Evolutionary conservation across 495 filamentous ascomycete species (phyloP), one percentile per base, ranked within the genome.

Genomic region (Lepraria neglecta): DNA sequence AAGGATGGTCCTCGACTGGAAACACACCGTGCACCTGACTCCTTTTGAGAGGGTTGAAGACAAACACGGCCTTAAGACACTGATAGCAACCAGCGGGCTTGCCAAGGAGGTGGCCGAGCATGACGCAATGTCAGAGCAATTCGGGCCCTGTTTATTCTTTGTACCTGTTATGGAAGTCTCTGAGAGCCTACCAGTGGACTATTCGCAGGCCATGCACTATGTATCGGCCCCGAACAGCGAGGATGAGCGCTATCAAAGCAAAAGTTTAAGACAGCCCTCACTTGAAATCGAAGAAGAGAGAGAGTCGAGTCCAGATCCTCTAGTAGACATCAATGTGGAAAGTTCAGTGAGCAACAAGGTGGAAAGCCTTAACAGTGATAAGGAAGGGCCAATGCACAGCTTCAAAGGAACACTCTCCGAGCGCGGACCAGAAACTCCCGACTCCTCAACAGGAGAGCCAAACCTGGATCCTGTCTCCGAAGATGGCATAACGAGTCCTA

Each of bases 71-170:
- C 47, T 50, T 50, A 24, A 28, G 28, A 50, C 19, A 28, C 27
- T 50, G 47, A 24, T 50, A 50, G 47, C 47, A 28, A 50, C 47
- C 11, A 50, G 47, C 24, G 47, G 47, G 47, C 24, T 50, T 14
- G 47, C 47, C 24, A 28, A 12, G 11, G 10, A 30, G 3, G 10
- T 14, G 3, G 15, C 11, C 5, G 10, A 27, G 24, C 47, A 31
- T 5, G 11, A 50, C 4, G 24, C 47, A 15, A 50, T 15, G 0
- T 50, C 47, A 50, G 47, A 27, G 2, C 21, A 4, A 15, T 28
- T 6, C 9, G 12, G 24, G 24, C 47, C 47, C 14, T 15, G 9
- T 28, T 21, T 21, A 50, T 27, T 21, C 14, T 28, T 27, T 5
- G 27, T 1, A 15, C 47, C 47, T 28, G 14, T 28, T 21, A 50